Evolutionary conservation across 768 basidiomycete species (phyloP), one percentile per base, ranked within the genome.

Genomic region (Lentinula edodes): DNA sequence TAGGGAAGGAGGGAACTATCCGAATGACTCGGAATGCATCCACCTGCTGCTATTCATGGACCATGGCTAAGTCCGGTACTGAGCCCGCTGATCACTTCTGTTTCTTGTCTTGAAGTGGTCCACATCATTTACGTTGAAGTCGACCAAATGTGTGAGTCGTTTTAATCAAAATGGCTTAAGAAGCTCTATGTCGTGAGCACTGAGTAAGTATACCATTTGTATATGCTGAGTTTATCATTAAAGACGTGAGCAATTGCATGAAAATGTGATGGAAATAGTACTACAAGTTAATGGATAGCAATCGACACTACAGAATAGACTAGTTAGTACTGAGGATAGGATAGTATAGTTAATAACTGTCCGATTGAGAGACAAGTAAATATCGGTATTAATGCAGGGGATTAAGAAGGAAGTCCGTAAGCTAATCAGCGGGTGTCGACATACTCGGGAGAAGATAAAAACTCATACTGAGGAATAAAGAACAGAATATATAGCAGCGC

Each of bases 331-430:
- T 28, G 28, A 4, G 28, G 28, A 28, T 28, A 28, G 28, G 28
- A 28, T 28, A 28, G 28, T 28, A 28, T 48, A 48, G 16, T 52
- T 28, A 35, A 12, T 34, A 54, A 36, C 12, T 54, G 53, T 54
- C 53, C 53, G 35, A 56, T 43, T 41, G 39, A 56, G 18, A 56
- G 55, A 48, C 46, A 45, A 56, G 41, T n/a, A 39, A 8, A 54
- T 54, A 54, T n/a, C 53, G 13, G 52, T 13, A 56, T 41, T 56
- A 56, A 28, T 56, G 41, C 18, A 28, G 35, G 53, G 18, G 20
- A 56, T 56, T 56, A 56, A 43, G 41, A 13, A 50, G 36, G 7
- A 59, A 59, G 45, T 48, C 41, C 42, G 45, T 59, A 59, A 46
- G 58, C 35, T 59, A 59, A 59, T 59, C 58, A 32, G 45, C 35